phyloP scores from a whole-genome alignment of 768 basidiomycete species.

The Hygrocybe punicea region DNA sequence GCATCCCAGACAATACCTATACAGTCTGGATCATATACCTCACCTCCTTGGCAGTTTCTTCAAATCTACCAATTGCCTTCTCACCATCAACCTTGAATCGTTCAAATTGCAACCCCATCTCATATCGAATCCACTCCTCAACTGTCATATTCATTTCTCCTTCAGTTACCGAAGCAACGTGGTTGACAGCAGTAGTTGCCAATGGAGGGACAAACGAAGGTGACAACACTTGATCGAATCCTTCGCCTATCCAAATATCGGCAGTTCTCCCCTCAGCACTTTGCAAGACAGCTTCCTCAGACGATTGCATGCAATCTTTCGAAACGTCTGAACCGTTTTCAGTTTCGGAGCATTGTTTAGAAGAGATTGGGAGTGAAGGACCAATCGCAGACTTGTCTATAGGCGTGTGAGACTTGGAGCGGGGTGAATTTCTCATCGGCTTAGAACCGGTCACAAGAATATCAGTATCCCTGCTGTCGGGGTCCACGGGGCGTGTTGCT shows the following conservation, averaged over 20 bases:
- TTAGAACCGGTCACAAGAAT: no score
- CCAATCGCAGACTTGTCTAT: no score
- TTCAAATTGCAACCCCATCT: slow-evolving; percentile 67
- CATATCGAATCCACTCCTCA: slow-evolving; percentile 78
- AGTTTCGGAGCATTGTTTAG: no score
- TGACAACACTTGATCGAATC: background rate
- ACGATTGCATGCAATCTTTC: no score
- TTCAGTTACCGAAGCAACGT: slow-evolving; percentile 49
- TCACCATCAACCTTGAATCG: slow-evolving; percentile 53
- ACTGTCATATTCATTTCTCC: slow-evolving; percentile 75
- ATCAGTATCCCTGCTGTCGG: no score
- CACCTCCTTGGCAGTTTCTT: slow-evolving; percentile 41
- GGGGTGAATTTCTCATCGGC: no score
- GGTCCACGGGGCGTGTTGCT: no score
- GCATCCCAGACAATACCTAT: no score
- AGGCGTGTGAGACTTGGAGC: no score
- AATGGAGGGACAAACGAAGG: slow-evolving; percentile 37
- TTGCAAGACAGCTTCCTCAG: background rate
- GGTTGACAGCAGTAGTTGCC: slow-evolving; percentile 46
- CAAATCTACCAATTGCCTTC: slow-evolving; percentile 48
- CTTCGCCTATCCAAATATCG: background rate
- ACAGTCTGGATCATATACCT: slow-evolving; percentile 34
- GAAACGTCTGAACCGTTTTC: no score
- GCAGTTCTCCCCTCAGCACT: background rate
- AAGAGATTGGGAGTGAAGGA: no score